phyloP scores from a whole-genome alignment of 2,329 filamentous ascomycete genomes.

The Arthroderma uncinatum region DNA sequence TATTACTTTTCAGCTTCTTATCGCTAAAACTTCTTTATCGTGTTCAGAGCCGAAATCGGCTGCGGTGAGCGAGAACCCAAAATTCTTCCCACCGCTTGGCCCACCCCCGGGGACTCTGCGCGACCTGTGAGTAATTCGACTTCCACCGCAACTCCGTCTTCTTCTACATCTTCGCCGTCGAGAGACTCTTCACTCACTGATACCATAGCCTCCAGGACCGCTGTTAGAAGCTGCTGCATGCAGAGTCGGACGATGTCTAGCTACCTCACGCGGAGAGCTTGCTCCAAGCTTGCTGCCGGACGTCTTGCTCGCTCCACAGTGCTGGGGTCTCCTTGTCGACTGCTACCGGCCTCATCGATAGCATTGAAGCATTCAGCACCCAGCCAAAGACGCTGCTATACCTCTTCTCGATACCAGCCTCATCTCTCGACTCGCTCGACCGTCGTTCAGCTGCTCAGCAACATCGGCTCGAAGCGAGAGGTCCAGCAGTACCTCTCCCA shows the following conservation, averaged over 20 bases:
- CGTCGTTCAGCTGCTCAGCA: slow-evolving; percentile 82
- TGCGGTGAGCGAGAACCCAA: too few species aligned
- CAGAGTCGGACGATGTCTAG: slow-evolving; percentile 28
- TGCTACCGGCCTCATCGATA: slow-evolving; percentile 21
- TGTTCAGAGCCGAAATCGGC: background rate
- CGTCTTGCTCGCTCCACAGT: slow-evolving; percentile 25
- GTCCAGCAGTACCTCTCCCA: slow-evolving; percentile 96
- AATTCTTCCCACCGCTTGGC: too few species aligned
- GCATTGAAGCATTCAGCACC: slow-evolving; percentile 21
- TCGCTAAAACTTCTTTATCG: too few species aligned
- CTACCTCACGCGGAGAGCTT: slow-evolving; percentile 36
- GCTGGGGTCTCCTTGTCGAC: slow-evolving; percentile 17
- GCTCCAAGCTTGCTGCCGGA: slow-evolving; percentile 4
- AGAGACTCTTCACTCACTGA: background rate
- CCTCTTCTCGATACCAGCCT: slow-evolving; percentile 35
- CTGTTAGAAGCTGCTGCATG: slow-evolving; percentile 9
- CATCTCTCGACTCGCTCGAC: slow-evolving; percentile 61
- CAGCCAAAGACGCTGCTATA: slow-evolving; percentile 29
- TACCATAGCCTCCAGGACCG: background rate
- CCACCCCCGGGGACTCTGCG: too few species aligned
- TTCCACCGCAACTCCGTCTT: background rate
- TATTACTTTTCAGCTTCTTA: too few species aligned
- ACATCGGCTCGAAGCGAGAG: slow-evolving; percentile 91
- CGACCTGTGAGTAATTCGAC: too few species aligned
- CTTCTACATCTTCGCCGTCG: too few species aligned